Evolutionary conservation across 2,329 filamentous ascomycete species (phyloP).

Genomic region (Ceratocystis diversiconidia): DNA sequence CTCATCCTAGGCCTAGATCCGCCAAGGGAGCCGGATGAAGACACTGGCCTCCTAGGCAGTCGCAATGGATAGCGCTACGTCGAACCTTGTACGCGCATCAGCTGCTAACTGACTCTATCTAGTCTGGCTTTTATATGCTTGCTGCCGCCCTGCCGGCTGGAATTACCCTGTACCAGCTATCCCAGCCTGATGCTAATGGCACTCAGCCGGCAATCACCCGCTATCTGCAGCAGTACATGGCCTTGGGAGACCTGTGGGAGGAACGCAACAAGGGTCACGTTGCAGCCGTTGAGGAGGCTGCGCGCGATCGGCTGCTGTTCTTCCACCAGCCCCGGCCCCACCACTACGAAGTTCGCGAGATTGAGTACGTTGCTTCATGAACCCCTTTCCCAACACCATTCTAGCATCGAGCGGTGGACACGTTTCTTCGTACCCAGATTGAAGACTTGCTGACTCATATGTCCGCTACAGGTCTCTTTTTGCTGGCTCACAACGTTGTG

Average conservation of each 20-base stretch:
- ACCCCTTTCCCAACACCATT: neutral
- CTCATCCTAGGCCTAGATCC: neutral
- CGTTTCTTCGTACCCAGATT: no score
- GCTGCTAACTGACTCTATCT: slow-evolving; percentile 3
- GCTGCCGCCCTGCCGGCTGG: slow-evolving; percentile 32
- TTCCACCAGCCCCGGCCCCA: slow-evolving; percentile 31
- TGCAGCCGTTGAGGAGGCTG: slow-evolving; percentile 39
- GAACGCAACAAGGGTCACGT: slow-evolving; percentile 40
- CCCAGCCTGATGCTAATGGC: slow-evolving; percentile 35
- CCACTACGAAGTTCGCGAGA: slow-evolving; percentile 40
- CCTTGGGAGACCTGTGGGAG: slow-evolving; percentile 35
- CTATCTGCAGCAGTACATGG: slow-evolving; percentile 34
- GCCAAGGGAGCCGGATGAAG: neutral
- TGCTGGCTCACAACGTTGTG: slow-evolving; percentile 33
- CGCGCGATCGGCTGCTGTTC: slow-evolving; percentile 43
- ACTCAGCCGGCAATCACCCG: slow-evolving; percentile 33
- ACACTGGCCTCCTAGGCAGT: no score
- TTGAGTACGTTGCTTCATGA: slow-evolving; percentile 36
- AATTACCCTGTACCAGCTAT: slow-evolving; percentile 35
- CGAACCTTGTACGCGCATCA: neutral
- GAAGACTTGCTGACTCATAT: slow-evolving; percentile 19
- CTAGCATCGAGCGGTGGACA: no score
- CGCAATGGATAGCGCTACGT: no score
- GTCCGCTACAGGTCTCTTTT: slow-evolving; percentile 39
- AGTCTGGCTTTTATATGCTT: slow-evolving; percentile 37